Evolutionary conservation across 495 filamentous ascomycete genomes (phyloP).

Genomic region (Daldinia caldariorum): DNA sequence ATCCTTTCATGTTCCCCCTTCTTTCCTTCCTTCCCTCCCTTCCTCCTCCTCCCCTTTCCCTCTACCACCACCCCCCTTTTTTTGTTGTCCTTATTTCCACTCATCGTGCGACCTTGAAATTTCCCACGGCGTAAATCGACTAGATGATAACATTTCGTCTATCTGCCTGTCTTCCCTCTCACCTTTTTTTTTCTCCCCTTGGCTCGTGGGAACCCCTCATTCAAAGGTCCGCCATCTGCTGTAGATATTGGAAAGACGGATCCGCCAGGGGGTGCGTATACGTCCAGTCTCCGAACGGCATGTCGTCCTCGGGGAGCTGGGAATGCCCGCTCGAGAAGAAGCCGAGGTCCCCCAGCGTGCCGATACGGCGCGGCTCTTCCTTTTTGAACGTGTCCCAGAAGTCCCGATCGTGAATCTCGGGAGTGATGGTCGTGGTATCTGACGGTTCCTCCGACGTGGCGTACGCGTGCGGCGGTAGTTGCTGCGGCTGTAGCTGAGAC

Average conservation of each 20-base stretch:
- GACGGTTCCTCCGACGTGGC: slow-evolving; percentile 18
- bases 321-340: slow-evolving; percentile 54
- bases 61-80: no score
- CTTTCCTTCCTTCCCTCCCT: neutral
- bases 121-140: neutral
- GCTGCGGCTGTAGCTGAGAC: slow-evolving; percentile 15
- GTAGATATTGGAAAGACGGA: slow-evolving; percentile 32
- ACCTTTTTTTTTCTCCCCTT: neutral
- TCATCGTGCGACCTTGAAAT: neutral
- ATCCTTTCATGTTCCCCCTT: neutral
- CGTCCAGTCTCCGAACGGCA: slow-evolving; percentile 40
- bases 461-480: slow-evolving; percentile 17
- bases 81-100: no score
- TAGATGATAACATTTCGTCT: neutral
- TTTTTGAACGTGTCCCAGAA: slow-evolving; percentile 46
- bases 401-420: slow-evolving; percentile 28
- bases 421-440: slow-evolving; percentile 39
- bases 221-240: slow-evolving; percentile 20
- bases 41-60: no score
- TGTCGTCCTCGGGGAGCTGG: slow-evolving; percentile 32
- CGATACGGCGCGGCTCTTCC: slow-evolving; percentile 49
- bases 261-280: slow-evolving; percentile 31
- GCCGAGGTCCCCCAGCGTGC: slow-evolving; percentile 51
- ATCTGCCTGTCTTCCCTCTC: neutral
- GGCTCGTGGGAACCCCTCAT: no score